Conservation (phyloP, 768 basidiomycete genomes). For the Paxillus involutus region DNA sequence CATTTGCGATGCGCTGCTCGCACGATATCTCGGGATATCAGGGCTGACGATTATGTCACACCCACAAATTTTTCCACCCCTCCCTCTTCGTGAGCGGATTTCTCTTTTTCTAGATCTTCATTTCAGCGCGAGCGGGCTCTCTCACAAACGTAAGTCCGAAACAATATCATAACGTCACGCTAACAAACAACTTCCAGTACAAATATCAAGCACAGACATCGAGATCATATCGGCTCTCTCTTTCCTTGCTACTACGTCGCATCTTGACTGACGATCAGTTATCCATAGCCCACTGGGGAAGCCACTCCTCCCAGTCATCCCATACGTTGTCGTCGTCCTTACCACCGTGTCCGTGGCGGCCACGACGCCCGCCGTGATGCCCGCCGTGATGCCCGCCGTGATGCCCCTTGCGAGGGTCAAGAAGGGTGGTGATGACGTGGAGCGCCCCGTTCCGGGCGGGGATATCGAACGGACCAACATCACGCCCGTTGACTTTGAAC, state of each 20-base stretch:
- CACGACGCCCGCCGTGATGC: background rate
- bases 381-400: background rate
- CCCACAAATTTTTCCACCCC: background rate
- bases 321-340: conserved; percentile 30
- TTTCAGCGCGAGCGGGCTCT: too few relatives aligned
- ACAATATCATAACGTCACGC: background rate
- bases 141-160: background rate
- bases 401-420: conserved; percentile 38
- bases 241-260: background rate
- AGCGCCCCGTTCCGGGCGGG: conserved; percentile 58
- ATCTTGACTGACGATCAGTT: conserved; percentile 16
- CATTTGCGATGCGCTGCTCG: background rate
- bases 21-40: background rate
- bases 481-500: conserved; percentile 40
- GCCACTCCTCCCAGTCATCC: conserved; percentile 49
- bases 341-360: background rate
- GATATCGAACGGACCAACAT: conserved; percentile 43
- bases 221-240: background rate
- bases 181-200: background rate
- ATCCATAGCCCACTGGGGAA: conserved; percentile 45
- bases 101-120: background rate
- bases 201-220: background rate
- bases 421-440: conserved; percentile 44
- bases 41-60: background rate
- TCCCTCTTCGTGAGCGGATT: background rate